Evolutionary conservation across 2,329 filamentous ascomycete genomes (phyloP).

Genomic region (Trichophyton verrucosum): DNA sequence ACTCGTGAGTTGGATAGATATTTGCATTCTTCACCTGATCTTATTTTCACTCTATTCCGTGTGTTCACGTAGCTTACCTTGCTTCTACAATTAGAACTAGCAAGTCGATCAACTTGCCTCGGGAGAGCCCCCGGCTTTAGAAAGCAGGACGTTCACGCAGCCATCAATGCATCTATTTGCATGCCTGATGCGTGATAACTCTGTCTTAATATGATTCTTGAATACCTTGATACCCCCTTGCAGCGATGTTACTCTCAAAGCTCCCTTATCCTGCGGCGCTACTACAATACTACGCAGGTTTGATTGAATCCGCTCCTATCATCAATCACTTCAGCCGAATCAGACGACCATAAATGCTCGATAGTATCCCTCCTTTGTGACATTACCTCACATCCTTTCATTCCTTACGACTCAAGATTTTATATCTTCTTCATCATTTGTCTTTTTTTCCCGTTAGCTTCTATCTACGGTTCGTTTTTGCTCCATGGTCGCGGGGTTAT

Average conservation of each 20-base stretch:
- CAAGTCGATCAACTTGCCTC: slow-evolving; percentile 20
- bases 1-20: slow-evolving; percentile 14
- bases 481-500: not conserved
- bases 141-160: slow-evolving; percentile 22
- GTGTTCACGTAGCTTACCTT: not conserved
- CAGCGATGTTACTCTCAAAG: too few species aligned
- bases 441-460: not conserved
- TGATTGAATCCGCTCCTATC: too few species aligned
- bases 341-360: too few species aligned
- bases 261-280: too few species aligned
- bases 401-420: not conserved
- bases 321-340: too few species aligned
- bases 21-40: too few species aligned
- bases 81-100: slow-evolving; percentile 14
- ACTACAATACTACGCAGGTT: too few species aligned
- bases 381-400: not conserved
- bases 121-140: slow-evolving; percentile 26
- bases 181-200: not conserved
- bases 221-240: too few species aligned
- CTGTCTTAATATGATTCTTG: too few species aligned
- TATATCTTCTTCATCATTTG: not conserved
- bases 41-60: too few species aligned
- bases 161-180: slow-evolving; percentile 14
- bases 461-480: not conserved
- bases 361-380: not conserved